Evolutionary conservation across 2,329 filamentous ascomycete genomes (phyloP).

Genomic region (Emmonsia crescens): DNA sequence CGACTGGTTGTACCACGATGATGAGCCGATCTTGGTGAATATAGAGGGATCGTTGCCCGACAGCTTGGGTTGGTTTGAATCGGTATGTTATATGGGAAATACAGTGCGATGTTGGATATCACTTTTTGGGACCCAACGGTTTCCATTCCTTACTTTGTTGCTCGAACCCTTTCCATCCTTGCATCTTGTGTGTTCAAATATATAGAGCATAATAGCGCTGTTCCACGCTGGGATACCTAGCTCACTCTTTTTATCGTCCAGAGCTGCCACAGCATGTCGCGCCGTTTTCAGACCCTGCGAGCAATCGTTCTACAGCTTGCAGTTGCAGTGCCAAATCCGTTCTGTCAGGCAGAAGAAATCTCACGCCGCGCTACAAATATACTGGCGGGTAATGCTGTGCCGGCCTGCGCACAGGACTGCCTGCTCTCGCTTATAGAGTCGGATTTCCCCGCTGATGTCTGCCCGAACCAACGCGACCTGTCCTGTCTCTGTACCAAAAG

Average conservation of each 20-base stretch:
- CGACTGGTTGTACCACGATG: neutral
- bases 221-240: neutral
- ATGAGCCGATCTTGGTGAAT: constrained; percentile 1
- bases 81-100: neutral
- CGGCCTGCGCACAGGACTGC: constrained; percentile 50
- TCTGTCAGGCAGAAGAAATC: neutral
- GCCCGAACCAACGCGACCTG: constrained; percentile 43
- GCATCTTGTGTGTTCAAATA: neutral
- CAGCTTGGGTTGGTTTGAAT: neutral
- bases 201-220: neutral
- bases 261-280: constrained; percentile 27
- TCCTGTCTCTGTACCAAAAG: constrained; percentile 53
- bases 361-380: neutral
- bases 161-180: neutral
- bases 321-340: neutral
- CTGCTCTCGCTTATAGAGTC: constrained; percentile 51
- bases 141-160: neutral
- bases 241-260: constrained; percentile 2
- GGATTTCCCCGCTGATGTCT: constrained; percentile 45
- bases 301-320: neutral
- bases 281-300: constrained; percentile 2
- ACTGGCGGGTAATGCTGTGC: constrained; percentile 27
- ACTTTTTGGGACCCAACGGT: neutral
- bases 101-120: neutral
- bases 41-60: neutral